A percentile compares a stretch with the other conserved stretches of the same genome.
Evolutionary conservation across 1,139 yeast genomes (phyloP).

Genomic region (Suhomyces atakaporum): DNA sequence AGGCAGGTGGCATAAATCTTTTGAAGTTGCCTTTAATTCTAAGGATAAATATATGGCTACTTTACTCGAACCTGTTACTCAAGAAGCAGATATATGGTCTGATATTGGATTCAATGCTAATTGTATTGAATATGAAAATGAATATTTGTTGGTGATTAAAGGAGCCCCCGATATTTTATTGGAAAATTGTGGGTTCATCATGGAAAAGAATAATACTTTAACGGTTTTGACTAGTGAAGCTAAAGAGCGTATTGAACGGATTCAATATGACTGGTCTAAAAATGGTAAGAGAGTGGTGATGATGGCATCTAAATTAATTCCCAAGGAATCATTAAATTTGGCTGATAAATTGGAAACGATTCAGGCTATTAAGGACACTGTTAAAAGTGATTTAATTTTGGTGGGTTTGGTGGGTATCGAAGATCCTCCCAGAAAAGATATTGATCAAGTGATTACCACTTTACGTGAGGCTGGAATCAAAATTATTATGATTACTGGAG

Average conservation of each 20-base stretch:
- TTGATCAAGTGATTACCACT: conserved; percentile 38
- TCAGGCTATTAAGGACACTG: conserved; percentile 14
- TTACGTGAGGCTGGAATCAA: conserved; percentile 52
- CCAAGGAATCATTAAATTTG: conserved; percentile 15
- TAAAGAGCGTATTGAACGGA: conserved; percentile 20
- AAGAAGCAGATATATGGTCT: conserved; percentile 14
- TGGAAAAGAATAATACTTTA: conserved; percentile 19
- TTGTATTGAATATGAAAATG: conserved; percentile 12
- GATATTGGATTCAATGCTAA: conserved; percentile 16
- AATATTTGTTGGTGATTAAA: conserved; percentile 37
- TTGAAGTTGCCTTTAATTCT: conserved; percentile 48
- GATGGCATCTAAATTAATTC: conserved; percentile 32
- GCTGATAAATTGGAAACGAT: conserved; percentile 12
- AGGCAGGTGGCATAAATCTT: conserved; percentile 24
- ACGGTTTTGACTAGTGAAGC: conserved; percentile 17
- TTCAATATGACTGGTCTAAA: conserved; percentile 42
- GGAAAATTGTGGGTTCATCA: conserved; percentile 29
- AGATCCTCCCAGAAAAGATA: conserved; percentile 53
- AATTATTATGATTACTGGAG: conserved; percentile 57
- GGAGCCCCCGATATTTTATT: conserved; percentile 55
- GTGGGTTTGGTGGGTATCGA: conserved; percentile 51
- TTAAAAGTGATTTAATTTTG: conserved; percentile 26
- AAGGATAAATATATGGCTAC: conserved; percentile 51
- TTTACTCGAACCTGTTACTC: conserved; percentile 21
- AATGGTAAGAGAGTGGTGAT: conserved; percentile 50